phyloP scores from a whole-genome alignment of 345 rosid species.

The Combretum micranthum region DNA sequence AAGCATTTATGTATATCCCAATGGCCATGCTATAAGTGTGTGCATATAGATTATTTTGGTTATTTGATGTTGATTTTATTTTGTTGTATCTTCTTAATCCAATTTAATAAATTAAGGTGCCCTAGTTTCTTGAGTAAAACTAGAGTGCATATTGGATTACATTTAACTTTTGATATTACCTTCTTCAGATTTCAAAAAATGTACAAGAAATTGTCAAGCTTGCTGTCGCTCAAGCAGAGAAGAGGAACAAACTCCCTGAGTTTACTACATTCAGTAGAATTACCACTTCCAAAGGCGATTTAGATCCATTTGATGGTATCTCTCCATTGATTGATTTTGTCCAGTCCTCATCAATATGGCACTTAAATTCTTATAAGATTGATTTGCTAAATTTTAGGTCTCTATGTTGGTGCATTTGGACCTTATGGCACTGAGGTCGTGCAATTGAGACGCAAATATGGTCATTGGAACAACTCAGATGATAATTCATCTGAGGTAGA shows the following conservation, averaged over 20 bases:
- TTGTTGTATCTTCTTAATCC: too few relatives aligned
- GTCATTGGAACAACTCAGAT: slow-evolving; percentile 65
- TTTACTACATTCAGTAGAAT: slow-evolving; percentile 70
- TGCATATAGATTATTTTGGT: too few relatives aligned
- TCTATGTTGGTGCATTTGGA: slow-evolving; percentile 91
- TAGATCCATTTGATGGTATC: slow-evolving; percentile 85
- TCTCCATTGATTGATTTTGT: slow-evolving; percentile 1
- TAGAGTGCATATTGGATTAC: background rate
- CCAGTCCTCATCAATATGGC: background rate
- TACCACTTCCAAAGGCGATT: slow-evolving; percentile 44
- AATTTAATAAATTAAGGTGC: too few relatives aligned
- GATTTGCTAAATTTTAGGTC: slow-evolving; percentile 42
- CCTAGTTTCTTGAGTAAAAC: too few relatives aligned
- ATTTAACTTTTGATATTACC: background rate
- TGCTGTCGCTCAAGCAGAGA: slow-evolving; percentile 73
- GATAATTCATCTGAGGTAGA: slow-evolving; percentile 56
- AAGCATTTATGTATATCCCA: too few relatives aligned
- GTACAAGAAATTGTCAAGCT: slow-evolving; percentile 82
- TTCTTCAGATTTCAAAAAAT: slow-evolving; percentile 62
- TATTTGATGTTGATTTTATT: too few relatives aligned
- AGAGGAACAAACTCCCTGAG: slow-evolving; percentile 56
- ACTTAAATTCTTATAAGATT: background rate
- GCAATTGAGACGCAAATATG: slow-evolving; percentile 81
- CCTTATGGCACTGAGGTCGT: slow-evolving; percentile 94
- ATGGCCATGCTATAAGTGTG: too few relatives aligned